Conservation (phyloP, 2,329 filamentous ascomycete species). For the Aphanoascus verrucosus region DNA sequence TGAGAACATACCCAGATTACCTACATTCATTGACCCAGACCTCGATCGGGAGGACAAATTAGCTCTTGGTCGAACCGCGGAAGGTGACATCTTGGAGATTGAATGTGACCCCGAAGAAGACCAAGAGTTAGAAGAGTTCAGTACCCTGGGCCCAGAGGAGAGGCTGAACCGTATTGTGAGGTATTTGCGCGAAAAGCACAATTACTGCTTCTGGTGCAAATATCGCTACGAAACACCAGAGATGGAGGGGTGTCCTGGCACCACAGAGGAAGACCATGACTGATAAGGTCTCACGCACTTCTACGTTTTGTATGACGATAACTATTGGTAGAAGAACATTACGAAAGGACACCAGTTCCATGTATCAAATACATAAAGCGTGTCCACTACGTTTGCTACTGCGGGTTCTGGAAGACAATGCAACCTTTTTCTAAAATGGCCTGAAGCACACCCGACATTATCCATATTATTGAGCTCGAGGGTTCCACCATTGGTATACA, state of each 20-base stretch:
- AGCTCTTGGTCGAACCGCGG: constrained; percentile 51
- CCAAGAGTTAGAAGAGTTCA: constrained; percentile 67
- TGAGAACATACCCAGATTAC: constrained; percentile 36
- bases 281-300: constrained; percentile 28
- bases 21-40: constrained; percentile 44
- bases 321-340: too few relatives aligned
- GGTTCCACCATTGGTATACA: too few relatives aligned
- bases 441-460: too few relatives aligned
- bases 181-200: constrained; percentile 58
- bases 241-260: constrained; percentile 83
- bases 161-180: constrained; percentile 55
- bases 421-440: too few relatives aligned
- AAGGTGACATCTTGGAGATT: constrained; percentile 30
- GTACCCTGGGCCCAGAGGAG: constrained; percentile 55
- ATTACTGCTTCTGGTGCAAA: constrained; percentile 97
- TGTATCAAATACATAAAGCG: background rate
- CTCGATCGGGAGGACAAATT: constrained; percentile 62
- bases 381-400: too few relatives aligned
- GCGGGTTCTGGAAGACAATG: too few relatives aligned
- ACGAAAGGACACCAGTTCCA: background rate
- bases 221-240: constrained; percentile 57
- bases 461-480: too few relatives aligned
- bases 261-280: constrained; percentile 72
- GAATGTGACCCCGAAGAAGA: constrained; percentile 56
- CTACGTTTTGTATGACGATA: too few relatives aligned